Evolutionary conservation across 2,329 filamentous ascomycete species (phyloP), one percentile per base, ranked within the genome.

Genomic region (Eurotiales sp.): DNA sequence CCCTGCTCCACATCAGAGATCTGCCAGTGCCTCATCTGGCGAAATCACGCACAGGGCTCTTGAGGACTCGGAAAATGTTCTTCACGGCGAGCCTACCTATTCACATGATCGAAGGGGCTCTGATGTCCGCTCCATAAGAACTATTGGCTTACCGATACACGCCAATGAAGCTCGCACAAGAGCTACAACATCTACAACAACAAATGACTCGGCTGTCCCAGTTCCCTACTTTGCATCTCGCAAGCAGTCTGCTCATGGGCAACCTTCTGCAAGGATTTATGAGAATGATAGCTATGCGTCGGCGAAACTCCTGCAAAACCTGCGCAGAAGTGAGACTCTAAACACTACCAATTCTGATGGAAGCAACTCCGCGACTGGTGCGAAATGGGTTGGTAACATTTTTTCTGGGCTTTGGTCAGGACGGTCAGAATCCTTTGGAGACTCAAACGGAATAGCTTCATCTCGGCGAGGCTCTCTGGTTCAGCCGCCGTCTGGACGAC

Each of bases 341-440:
- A 69, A 72, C 34, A 61, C 67, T n/a, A n/a, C 25, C 10, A 75
- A 72, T 54, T 70, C 70, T 44, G 66, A 71, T 43, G 75, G 72
- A 52, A 75, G 71, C 47, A 69, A 76, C 19, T 75, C 76, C 17
- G 71, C 72, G 27, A 67, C 71, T 3, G 61, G 63, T 45, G 78
- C 76, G 51, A 75, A 75, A 29, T 83, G 79, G 80, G 52, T 54
- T 11, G 77, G 78, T 17, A 79, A 74, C 29, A 66, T 83, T 42
- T 75, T 81, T 58, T 81, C 77, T 52, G 74, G 73, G 2, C 73
- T 83, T 52, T 83, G 80, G 80, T 75, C 69, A 56, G 67, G 71
- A 30, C 74, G 71, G 14, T 72, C 76, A 44, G 73, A 72, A 41
- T 77, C 77, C 2, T 74, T 77, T 37, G 30, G 43, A 21, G 48